Conservation (phyloP, 768 basidiomycete genomes). For the Leucocoprinus birnbaumii region DNA sequence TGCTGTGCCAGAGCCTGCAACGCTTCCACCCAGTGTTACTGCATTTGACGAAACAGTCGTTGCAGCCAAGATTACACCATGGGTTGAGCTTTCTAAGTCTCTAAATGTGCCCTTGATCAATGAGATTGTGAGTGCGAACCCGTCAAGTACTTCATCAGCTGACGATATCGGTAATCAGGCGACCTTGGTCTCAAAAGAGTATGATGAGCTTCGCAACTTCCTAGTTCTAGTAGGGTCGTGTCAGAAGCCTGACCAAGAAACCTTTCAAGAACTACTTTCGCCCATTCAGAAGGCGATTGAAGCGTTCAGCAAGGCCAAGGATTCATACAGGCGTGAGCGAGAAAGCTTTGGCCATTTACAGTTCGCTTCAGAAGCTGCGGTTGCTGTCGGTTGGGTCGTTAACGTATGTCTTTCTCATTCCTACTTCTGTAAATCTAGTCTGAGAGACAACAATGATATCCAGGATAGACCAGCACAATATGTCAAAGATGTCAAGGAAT, state of each 20-base stretch:
- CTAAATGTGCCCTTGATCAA: conserved; percentile 69
- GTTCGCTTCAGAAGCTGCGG: conserved; percentile 77
- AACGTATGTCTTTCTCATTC: conserved; percentile 47
- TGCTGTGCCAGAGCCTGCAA: conserved; percentile 28
- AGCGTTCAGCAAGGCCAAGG: conserved; percentile 78
- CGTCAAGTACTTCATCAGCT: no score
- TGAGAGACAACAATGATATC: conserved; percentile 10
- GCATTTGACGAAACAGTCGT: conserved; percentile 77
- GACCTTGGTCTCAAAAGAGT: conserved; percentile 61
- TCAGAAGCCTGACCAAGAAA: conserved; percentile 71
- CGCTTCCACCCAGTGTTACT: conserved; percentile 55
- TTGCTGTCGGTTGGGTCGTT: conserved; percentile 85
- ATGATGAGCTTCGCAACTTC: conserved; percentile 64
- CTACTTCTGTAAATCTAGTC: background rate
- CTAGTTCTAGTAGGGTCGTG: conserved; percentile 68
- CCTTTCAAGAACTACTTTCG: conserved; percentile 53
- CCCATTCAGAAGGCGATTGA: conserved; percentile 74
- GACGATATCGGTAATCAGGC: conserved; percentile 43
- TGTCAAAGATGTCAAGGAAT: conserved; percentile 82
- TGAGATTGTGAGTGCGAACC: conserved; percentile 63
- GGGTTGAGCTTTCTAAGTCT: conserved; percentile 65
- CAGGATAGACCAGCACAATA: conserved; percentile 80
- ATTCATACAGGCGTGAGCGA: conserved; percentile 72
- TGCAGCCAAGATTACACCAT: conserved; percentile 70
- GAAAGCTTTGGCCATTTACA: conserved; percentile 84